Percentiles rank a stretch among this genome's conserved stretches.
These are phyloP conservation scores for Patellifolia procumbens DNA, from an alignment of 179 eudicot species.

Conservation along the genomic window DNA sequence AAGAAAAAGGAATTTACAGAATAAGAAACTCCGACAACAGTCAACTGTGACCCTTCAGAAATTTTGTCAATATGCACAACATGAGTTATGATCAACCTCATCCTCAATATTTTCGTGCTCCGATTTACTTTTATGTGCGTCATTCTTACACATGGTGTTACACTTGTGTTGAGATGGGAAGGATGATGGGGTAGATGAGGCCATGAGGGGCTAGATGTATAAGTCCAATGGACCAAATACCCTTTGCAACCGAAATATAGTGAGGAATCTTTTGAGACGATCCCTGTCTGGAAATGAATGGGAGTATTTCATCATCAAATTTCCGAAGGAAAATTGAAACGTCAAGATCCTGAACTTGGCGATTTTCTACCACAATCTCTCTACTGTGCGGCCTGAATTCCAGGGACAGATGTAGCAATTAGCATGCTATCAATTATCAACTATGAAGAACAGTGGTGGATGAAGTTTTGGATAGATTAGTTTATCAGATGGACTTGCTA, in stretches of 20 bases:
- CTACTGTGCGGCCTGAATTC: not conserved
- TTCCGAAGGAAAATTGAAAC: not conserved
- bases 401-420: not conserved
- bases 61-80: not conserved
- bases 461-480: not conserved
- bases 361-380: not conserved
- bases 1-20: not conserved
- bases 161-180: not conserved
- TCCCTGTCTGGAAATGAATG: not conserved
- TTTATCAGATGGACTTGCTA: not conserved
- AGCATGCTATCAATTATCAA: conserved; percentile 1
- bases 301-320: not conserved
- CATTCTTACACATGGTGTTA: conserved; percentile 1
- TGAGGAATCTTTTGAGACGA: not conserved
- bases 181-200: not conserved
- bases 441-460: not conserved
- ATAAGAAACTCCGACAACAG: not conserved
- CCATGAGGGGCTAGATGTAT: not conserved
- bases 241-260: not conserved
- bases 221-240: not conserved
- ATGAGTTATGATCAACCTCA: not conserved
- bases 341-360: conserved; percentile 4
- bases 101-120: not conserved
- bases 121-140: not conserved
- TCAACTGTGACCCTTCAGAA: not conserved